Evolutionary conservation across 1,139 yeast species (phyloP).

Genomic region (Arxiozyma telluris): DNA sequence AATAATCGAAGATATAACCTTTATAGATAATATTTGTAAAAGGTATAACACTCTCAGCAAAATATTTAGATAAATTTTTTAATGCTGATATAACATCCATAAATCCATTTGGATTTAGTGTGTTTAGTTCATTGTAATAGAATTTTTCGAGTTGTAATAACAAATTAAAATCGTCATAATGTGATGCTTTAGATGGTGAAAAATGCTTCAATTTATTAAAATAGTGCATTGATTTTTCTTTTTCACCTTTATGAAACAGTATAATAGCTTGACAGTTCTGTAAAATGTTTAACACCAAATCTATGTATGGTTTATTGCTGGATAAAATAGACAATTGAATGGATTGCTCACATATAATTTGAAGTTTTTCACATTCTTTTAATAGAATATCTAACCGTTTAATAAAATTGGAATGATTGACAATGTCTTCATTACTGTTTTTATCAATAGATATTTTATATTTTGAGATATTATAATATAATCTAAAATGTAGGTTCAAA

Average conservation of each 20-base stretch:
- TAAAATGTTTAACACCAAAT: conserved; percentile 14
- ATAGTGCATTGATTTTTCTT: conserved; percentile 8
- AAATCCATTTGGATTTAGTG: not conserved
- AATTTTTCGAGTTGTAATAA: conserved; percentile 23
- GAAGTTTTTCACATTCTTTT: conserved; percentile 17
- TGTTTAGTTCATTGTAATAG: conserved; percentile 14
- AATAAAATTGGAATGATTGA: not conserved
- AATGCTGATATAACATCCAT: not conserved
- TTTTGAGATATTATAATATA: conserved; percentile 11
- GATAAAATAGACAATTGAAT: conserved; percentile 7
- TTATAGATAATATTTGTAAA: conserved; percentile 7
- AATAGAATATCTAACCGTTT: conserved; percentile 7
- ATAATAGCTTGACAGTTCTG: conserved; percentile 17
- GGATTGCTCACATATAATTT: conserved; percentile 8
- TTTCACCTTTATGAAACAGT: conserved; percentile 11
- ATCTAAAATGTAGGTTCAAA: conserved; percentile 23
- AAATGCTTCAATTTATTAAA: conserved; percentile 6
- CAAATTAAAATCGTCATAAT: conserved; percentile 8
- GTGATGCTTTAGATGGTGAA: not conserved
- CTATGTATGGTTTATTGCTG: conserved; percentile 4
- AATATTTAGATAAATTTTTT: conserved; percentile 4
- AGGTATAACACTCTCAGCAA: conserved; percentile 9
- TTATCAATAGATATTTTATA: not conserved
- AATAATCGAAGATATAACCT: conserved; percentile 12
- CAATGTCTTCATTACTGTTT: conserved; percentile 10